These are phyloP conservation scores for Penicillium cataractarum DNA, from an alignment of 495 filamentous ascomycete species.

Conservation along the genomic window DNA sequence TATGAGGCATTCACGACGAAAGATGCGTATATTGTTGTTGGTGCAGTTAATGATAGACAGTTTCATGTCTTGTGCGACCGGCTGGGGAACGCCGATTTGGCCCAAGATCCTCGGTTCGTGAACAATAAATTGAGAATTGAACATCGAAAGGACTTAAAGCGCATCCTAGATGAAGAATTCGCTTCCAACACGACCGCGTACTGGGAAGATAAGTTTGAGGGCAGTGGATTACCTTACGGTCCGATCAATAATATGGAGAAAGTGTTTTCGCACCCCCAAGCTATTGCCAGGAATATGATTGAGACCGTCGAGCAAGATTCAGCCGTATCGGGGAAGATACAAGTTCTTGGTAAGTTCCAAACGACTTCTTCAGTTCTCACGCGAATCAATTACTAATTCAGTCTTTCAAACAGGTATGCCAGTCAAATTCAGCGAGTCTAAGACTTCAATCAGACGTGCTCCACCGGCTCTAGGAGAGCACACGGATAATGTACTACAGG, in stretches of 20 bases:
- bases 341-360: constrained; percentile 21
- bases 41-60: constrained; percentile 82
- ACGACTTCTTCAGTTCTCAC: not conserved
- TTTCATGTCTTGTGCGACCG: constrained; percentile 75
- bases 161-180: constrained; percentile 66
- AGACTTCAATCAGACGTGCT: constrained; percentile 6
- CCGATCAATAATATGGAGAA: constrained; percentile 63
- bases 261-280: constrained; percentile 33
- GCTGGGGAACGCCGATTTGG: constrained; percentile 68
- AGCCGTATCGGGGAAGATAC: constrained; percentile 19
- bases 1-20: constrained; percentile 82
- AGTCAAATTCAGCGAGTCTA: constrained; percentile 77
- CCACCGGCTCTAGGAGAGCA: constrained; percentile 23
- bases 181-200: constrained; percentile 69
- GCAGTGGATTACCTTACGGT: constrained; percentile 84
- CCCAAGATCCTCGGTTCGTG: constrained; percentile 62
- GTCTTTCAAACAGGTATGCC: constrained; percentile 48
- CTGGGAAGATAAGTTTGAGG: constrained; percentile 78
- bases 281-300: constrained; percentile 30
- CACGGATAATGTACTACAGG: constrained; percentile 13
- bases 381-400: not conserved
- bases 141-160: constrained; percentile 68
- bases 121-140: constrained; percentile 72
- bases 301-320: constrained; percentile 20
- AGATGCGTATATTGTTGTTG: constrained; percentile 80